Evolutionary conservation across 495 filamentous ascomycete species (phyloP), one percentile per base, ranked within the genome.

Genomic region (Penicillium ochrochloron): DNA sequence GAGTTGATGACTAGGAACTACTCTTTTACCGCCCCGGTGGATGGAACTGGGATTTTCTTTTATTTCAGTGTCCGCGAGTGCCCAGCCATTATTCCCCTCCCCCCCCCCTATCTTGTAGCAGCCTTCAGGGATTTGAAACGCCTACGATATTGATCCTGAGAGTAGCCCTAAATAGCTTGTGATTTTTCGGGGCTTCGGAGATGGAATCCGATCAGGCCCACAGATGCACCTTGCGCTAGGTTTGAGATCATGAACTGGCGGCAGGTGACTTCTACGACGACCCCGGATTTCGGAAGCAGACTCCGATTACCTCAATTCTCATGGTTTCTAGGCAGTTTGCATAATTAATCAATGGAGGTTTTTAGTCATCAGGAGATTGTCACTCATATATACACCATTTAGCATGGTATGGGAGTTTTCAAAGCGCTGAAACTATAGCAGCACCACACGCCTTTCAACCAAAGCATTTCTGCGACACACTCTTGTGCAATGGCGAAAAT

Each of bases 251-350:
- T 52, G 29, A 7, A 5, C 29, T 23, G 31, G 50, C 50, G 27
- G 19, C 21, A 51, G 19, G 48, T 1, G 50, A 52, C 23, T 27
- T 52, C 50, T 7, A 33, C 8, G 23, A 29, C 14, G 50, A 31
- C 25, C 11, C 29, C 50, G 50, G 50, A 52, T 29, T 52, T 52
- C 29, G 50, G 50, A 52, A 31, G 50, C 50, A 52, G 25, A 52
- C 50, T 52, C 50, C 50, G 50, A 33, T 52, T 33, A 12, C 23
- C 23, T 57, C 15, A 44, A 52, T 25, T 5, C 21, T 51, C 53
- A 56, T 37, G 29, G 9, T 7, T 12, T 3, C 50, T 10, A 31
- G 7, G 23, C 25, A 33, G 23, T 29, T 52, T 52, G n/a, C 7
- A 46, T 21, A 46, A 15, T 15, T 39, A 15, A 46, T 46, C 3